Evolutionary conservation across 129 eudicot species (phyloP).

Genomic region (Flaveria trinervia): DNA sequence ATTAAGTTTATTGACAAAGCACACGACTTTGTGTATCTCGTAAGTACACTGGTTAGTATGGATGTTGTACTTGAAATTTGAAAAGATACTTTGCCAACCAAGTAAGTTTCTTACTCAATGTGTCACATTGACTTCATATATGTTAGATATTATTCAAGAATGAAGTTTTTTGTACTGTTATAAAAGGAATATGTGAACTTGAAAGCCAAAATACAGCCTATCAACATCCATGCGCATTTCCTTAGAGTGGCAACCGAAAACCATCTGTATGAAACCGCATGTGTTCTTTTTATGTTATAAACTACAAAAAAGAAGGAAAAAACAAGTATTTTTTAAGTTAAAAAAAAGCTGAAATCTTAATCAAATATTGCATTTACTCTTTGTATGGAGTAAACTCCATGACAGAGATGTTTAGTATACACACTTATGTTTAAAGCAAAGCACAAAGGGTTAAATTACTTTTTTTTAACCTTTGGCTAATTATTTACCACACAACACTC

Average conservation of each 20-base stretch:
- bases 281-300: constrained; percentile 10
- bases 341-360: constrained; percentile 14
- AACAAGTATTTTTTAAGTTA: neutral
- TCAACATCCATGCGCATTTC: constrained; percentile 16
- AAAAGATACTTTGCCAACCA: neutral
- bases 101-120: neutral
- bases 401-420: neutral
- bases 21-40: neutral
- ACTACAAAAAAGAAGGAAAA: constrained; percentile 2
- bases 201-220: constrained; percentile 16
- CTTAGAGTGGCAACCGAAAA: constrained; percentile 23
- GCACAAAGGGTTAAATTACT: constrained; percentile 18
- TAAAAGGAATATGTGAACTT: neutral
- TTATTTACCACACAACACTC: constrained; percentile 38
- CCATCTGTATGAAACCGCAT: constrained; percentile 20
- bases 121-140: neutral
- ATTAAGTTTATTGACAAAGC: neutral
- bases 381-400: constrained; percentile 6
- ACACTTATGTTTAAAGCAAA: constrained; percentile 24
- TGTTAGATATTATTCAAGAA: neutral
- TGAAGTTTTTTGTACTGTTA: neutral
- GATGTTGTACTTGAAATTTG: neutral
- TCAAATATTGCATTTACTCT: constrained; percentile 21
- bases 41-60: neutral
- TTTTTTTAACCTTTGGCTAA: constrained; percentile 26